phyloP scores from a whole-genome alignment of 2,329 filamentous ascomycete species.

The Fusarium udum region DNA sequence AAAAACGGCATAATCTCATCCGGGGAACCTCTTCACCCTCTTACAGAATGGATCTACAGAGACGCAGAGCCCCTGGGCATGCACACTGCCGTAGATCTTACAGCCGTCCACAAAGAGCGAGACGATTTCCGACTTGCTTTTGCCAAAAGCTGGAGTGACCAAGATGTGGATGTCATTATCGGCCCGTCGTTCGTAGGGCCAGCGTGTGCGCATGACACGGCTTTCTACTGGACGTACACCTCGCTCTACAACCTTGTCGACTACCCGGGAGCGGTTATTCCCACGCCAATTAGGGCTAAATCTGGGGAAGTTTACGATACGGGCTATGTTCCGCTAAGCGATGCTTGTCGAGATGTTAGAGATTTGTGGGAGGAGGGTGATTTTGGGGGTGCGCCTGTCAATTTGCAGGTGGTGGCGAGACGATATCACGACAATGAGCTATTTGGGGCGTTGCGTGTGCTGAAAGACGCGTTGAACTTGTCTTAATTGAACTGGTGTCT shows the following conservation, averaged over 20 bases:
- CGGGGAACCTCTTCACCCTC: constrained; percentile 55
- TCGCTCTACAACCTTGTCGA: constrained; percentile 52
- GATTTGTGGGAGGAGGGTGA: constrained; percentile 47
- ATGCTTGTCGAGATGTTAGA: constrained; percentile 44
- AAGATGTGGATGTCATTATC: constrained; percentile 51
- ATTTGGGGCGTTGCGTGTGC: constrained; percentile 42
- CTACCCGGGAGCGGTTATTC: constrained; percentile 46
- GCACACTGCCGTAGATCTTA: constrained; percentile 30
- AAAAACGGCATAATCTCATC: constrained; percentile 46
- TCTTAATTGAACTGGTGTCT: not conserved
- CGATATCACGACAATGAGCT: constrained; percentile 50
- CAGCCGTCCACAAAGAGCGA: constrained; percentile 26
- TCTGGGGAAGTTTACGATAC: constrained; percentile 41
- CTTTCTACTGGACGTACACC: constrained; percentile 51
- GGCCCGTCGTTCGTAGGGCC: constrained; percentile 51
- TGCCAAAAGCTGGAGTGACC: constrained; percentile 46
- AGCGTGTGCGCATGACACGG: constrained; percentile 50
- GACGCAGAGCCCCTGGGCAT: constrained; percentile 41
- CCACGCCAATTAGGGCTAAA: constrained; percentile 42
- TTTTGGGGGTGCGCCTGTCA: constrained; percentile 48
- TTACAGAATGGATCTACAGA: constrained; percentile 53
- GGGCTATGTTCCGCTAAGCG: constrained; percentile 41
- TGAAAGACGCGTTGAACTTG: constrained; percentile 27
- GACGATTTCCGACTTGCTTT: constrained; percentile 48
- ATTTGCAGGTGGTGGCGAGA: constrained; percentile 47